Percentiles rank a stretch among this genome's conserved stretches.
phyloP scores from a whole-genome alignment of 140 eudicot genomes.

The Senecio squalidus region DNA sequence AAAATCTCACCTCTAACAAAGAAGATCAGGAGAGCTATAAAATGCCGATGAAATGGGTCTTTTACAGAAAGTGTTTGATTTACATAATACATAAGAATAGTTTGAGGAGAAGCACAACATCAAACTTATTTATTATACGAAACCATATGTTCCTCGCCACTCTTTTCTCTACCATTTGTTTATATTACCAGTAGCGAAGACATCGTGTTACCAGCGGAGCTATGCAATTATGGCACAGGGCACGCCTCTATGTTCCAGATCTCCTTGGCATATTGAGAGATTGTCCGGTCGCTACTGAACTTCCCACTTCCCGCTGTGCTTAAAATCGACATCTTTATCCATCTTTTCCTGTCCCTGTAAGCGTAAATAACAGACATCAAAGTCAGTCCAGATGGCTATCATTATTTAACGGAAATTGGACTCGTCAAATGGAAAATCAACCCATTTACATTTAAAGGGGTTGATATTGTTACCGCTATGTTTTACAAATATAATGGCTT shows the following conservation, averaged over 20 bases:
- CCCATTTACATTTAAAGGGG: neutral
- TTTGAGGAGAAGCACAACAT: constrained; percentile 5
- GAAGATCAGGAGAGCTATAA: neutral
- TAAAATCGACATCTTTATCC: constrained; percentile 94
- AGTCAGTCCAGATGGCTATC: neutral
- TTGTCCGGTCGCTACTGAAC: constrained; percentile 96
- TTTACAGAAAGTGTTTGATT: constrained; percentile 11
- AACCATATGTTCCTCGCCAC: constrained; percentile 12
- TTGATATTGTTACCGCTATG: neutral
- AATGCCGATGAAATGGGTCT: constrained; percentile 13
- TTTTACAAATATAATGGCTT: neutral
- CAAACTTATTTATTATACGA: constrained; percentile 17
- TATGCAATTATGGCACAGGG: constrained; percentile 50
- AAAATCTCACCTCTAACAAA: no score
- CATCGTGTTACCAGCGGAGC: neutral
- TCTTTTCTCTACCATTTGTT: neutral
- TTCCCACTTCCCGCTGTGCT: constrained; percentile 99
- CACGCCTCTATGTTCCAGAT: constrained; percentile 84
- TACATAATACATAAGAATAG: constrained; percentile 10
- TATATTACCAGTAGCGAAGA: neutral
- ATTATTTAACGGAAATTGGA: neutral
- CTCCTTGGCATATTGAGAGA: constrained; percentile 89
- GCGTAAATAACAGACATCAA: neutral
- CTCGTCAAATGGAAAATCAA: neutral
- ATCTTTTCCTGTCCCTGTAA: constrained; percentile 86